A percentile compares a stretch with the other conserved stretches of the same genome.
Conservation (phyloP, 495 filamentous ascomycete species). For the Poronia punctata region DNA sequence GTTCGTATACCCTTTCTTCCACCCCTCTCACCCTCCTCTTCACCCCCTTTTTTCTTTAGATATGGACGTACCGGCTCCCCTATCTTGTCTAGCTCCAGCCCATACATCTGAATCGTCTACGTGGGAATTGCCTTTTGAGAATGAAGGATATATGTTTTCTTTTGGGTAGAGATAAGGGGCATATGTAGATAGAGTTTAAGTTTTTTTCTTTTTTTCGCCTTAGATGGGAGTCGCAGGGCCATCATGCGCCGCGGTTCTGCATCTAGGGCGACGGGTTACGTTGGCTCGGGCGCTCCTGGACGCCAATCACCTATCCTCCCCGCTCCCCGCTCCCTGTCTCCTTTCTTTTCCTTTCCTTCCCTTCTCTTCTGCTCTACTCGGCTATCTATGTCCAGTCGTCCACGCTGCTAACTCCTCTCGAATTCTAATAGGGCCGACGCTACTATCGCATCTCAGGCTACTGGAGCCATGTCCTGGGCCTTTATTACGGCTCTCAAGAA, state of each 20-base stretch:
- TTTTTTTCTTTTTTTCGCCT: constrained; percentile 28
- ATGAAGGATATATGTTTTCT: neutral
- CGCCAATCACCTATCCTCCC: neutral
- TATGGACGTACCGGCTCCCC: no score
- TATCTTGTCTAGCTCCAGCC: constrained; percentile 4
- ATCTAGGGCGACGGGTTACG: constrained; percentile 51
- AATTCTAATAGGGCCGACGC: constrained; percentile 61
- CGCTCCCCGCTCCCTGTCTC: neutral
- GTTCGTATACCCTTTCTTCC: constrained; percentile 52
- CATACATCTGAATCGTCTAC: neutral
- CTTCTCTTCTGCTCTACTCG: no score
- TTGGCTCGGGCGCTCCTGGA: constrained; percentile 28
- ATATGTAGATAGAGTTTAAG: constrained; percentile 13
- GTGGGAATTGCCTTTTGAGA: constrained; percentile 1
- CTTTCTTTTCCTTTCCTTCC: neutral
- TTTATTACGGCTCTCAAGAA: constrained; percentile 93
- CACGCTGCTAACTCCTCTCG: constrained; percentile 20
- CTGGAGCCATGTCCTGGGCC: constrained; percentile 96
- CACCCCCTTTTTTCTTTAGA: constrained; percentile 13
- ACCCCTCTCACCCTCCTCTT: constrained; percentile 13
- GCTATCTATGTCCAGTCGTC: neutral
- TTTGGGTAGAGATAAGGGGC: constrained; percentile 5
- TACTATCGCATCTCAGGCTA: constrained; percentile 71
- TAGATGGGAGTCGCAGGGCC: constrained; percentile 32
- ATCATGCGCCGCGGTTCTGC: constrained; percentile 32